Conservation (phyloP, 164 flowering plant genomes). For the Tetrastigma voinierianum region DNA sequence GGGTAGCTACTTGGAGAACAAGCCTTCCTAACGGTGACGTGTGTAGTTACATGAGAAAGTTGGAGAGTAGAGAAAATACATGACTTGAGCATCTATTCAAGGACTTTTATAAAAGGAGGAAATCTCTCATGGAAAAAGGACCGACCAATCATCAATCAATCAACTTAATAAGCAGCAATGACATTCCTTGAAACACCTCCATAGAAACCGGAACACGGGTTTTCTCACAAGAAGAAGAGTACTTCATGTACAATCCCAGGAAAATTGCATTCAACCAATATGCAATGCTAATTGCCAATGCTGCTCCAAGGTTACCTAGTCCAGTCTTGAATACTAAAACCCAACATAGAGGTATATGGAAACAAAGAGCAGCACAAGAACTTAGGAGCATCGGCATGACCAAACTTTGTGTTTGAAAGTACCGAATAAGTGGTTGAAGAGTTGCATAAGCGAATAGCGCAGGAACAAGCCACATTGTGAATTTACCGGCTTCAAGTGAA, state of each 20-base stretch:
- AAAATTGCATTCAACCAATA: slow-evolving; percentile 42
- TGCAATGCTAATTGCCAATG: slow-evolving; percentile 34
- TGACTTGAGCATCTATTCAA: too few relatives aligned
- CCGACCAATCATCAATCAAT: too few relatives aligned
- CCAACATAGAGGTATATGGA: slow-evolving; percentile 41
- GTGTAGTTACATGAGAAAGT: too few relatives aligned
- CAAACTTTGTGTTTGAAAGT: slow-evolving; percentile 50
- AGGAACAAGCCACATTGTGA: slow-evolving; percentile 43
- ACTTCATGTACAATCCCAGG: slow-evolving; percentile 35
- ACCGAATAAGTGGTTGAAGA: slow-evolving; percentile 43
- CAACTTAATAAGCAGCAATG: too few relatives aligned
- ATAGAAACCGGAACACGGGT: slow-evolving; percentile 61
- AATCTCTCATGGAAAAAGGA: too few relatives aligned
- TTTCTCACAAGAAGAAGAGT: slow-evolving; percentile 47
- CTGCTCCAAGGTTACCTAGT: slow-evolving; percentile 38
- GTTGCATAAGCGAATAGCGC: slow-evolving; percentile 49
- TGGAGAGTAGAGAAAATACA: too few relatives aligned
- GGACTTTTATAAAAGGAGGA: too few relatives aligned
- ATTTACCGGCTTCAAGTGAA: slow-evolving; percentile 50
- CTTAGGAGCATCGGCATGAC: slow-evolving; percentile 40
- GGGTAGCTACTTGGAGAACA: too few relatives aligned
- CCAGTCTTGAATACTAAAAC: slow-evolving; percentile 26
- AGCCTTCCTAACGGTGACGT: too few relatives aligned
- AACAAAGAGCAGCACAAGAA: slow-evolving; percentile 27
- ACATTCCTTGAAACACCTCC: slow-evolving; percentile 54